Conservation (phyloP, 1,139 yeast genomes). For the Hansenula lynferdii region DNA sequence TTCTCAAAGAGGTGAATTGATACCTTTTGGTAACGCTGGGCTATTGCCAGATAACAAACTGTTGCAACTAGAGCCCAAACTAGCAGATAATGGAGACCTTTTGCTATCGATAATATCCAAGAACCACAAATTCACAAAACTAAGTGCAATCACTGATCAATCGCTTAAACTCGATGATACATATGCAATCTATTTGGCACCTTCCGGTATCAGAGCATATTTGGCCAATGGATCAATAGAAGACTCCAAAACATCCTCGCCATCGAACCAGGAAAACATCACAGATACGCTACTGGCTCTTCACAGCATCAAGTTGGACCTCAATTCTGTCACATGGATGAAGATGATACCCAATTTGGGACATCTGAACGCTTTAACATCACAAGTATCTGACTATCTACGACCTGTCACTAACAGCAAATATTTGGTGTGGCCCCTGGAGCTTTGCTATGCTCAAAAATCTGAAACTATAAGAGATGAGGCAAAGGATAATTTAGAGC, state of each 20-base stretch:
- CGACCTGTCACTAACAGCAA: constrained; percentile 51
- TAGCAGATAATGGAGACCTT: constrained; percentile 49
- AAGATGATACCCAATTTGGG: constrained; percentile 62
- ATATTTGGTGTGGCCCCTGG: constrained; percentile 68
- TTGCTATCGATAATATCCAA: constrained; percentile 31
- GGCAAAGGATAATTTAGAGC: constrained; percentile 1
- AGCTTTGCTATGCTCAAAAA: constrained; percentile 55
- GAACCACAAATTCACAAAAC: constrained; percentile 22
- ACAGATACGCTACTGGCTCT: constrained; percentile 45
- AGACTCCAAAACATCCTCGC: constrained; percentile 41
- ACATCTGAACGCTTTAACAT: constrained; percentile 65
- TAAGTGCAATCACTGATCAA: constrained; percentile 26
- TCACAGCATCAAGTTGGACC: constrained; percentile 43
- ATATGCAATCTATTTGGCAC: constrained; percentile 60
- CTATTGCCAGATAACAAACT: constrained; percentile 27
- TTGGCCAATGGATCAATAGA: constrained; percentile 40
- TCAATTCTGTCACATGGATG: constrained; percentile 42
- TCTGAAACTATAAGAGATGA: constrained; percentile 23
- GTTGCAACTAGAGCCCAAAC: constrained; percentile 50
- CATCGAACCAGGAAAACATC: constrained; percentile 46
- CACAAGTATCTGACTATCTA: constrained; percentile 51
- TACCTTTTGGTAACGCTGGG: constrained; percentile 54
- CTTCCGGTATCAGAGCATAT: constrained; percentile 72
- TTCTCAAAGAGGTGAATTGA: constrained; percentile 34
- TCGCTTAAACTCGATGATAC: constrained; percentile 17